phyloP scores from a whole-genome alignment of 2,329 filamentous ascomycete species.

The Fragosphaeria purpurea region DNA sequence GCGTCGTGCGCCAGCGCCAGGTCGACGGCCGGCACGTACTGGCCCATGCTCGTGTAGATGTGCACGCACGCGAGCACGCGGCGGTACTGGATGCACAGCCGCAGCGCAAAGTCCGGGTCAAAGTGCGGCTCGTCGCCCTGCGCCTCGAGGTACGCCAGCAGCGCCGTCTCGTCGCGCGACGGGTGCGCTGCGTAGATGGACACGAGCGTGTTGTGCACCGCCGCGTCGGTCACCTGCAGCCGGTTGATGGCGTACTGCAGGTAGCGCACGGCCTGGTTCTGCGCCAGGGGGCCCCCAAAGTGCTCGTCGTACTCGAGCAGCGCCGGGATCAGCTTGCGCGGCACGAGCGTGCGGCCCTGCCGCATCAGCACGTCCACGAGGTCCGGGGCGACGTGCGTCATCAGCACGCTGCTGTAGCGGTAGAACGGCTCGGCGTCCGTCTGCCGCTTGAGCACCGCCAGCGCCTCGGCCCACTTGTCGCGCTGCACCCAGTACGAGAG shows the following conservation, averaged over 20 bases:
- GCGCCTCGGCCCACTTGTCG: constrained; percentile 79
- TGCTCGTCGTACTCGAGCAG: constrained; percentile 87
- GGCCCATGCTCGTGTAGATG: constrained; percentile 93
- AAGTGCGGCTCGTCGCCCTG: constrained; percentile 82
- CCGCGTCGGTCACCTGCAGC: constrained; percentile 67
- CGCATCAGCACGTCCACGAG: constrained; percentile 94
- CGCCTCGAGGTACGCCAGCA: constrained; percentile 81
- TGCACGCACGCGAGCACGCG: constrained; percentile 91
- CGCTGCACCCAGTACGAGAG: constrained; percentile 95
- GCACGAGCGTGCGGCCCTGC: constrained; percentile 69
- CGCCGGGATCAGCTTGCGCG: constrained; percentile 83
- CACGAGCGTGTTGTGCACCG: constrained; percentile 93
- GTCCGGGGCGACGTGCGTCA: constrained; percentile 76
- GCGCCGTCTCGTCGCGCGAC: constrained; percentile 71
- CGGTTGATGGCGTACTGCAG: constrained; percentile 88
- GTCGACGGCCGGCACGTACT: constrained; percentile 88
- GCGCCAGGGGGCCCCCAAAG: constrained; percentile 53
- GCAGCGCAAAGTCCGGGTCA: constrained; percentile 91
- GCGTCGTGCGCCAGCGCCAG: constrained; percentile 83
- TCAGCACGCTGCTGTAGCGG: constrained; percentile 91
- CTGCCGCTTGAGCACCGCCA: constrained; percentile 85
- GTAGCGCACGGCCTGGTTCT: constrained; percentile 91
- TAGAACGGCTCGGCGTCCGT: constrained; percentile 91
- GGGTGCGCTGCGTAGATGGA: constrained; percentile 88
- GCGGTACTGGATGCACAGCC: constrained; percentile 88